phyloP scores from a whole-genome alignment of 345 rosid species.

The Excoecaria agallocha region DNA sequence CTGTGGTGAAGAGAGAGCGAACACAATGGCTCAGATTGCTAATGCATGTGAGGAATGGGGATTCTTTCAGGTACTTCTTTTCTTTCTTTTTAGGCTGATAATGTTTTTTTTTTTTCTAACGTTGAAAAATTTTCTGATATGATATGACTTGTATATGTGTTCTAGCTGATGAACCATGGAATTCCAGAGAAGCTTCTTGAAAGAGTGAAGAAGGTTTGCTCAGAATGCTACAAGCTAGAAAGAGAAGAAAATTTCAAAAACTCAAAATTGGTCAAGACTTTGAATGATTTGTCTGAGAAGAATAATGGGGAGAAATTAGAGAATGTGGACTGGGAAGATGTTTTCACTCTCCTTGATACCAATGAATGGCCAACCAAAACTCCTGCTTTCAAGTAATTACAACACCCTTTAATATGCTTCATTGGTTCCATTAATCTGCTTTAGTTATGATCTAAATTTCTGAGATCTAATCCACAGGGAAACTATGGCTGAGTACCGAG shows the following conservation, averaged over 20 bases:
- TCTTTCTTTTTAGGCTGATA: neutral
- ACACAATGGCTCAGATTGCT: constrained; percentile 65
- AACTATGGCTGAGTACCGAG: constrained; percentile 67
- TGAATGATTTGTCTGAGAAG: constrained; percentile 42
- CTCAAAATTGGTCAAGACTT: constrained; percentile 45
- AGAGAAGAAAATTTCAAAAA: constrained; percentile 67
- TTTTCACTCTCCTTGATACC: constrained; percentile 56
- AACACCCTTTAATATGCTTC: too few species aligned
- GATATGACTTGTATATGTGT: neutral
- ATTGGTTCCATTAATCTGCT: too few species aligned
- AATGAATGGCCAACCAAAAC: constrained; percentile 65
- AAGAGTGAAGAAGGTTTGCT: constrained; percentile 64
- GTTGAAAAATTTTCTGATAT: neutral
- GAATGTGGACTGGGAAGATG: constrained; percentile 83
- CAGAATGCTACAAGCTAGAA: constrained; percentile 56
- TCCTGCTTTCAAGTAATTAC: constrained; percentile 56
- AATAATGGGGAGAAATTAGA: constrained; percentile 55
- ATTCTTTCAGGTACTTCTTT: constrained; percentile 68
- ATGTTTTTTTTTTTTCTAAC: neutral
- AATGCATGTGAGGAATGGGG: constrained; percentile 87
- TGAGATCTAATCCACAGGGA: constrained; percentile 42
- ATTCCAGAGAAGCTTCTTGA: constrained; percentile 63
- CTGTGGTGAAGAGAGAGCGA: constrained; percentile 54
- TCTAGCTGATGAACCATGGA: constrained; percentile 81
- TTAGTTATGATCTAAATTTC: neutral